These are phyloP conservation scores for Stachybotrys chartarum DNA, from an alignment of 2,329 filamentous ascomycete genomes.

Conservation along the genomic window DNA sequence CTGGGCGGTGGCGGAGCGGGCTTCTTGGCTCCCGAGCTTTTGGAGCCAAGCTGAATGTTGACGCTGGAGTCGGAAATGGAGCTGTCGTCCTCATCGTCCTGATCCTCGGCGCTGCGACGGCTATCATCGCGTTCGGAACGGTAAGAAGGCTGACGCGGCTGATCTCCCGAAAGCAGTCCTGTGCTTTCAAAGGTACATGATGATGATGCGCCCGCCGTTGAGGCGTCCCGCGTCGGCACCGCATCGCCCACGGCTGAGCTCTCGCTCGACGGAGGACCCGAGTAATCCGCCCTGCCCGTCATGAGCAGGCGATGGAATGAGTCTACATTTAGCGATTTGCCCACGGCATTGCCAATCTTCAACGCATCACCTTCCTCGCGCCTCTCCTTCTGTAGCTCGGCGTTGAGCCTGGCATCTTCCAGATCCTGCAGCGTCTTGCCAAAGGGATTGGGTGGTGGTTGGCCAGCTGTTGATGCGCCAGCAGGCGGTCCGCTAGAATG, in stretches of 20 bases:
- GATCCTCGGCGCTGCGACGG: neutral
- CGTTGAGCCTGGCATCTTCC: conserved; percentile 28
- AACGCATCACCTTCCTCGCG: conserved; percentile 22
- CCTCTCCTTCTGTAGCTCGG: conserved; percentile 20
- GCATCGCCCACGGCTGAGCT: neutral
- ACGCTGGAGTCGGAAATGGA: conserved; percentile 19
- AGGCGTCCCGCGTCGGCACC: neutral
- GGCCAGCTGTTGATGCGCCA: neutral
- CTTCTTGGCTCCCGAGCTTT: conserved; percentile 40
- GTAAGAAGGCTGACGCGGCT: neutral
- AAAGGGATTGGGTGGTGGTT: conserved; percentile 35
- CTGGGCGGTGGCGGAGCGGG: conserved; percentile 65
- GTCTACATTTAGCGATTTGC: conserved; percentile 61
- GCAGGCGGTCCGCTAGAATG: neutral
- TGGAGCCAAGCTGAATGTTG: conserved; percentile 15
- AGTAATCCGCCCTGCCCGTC: conserved; percentile 54
- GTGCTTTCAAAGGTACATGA: neutral
- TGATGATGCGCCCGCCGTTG: neutral
- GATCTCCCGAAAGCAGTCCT: neutral
- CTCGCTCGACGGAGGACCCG: neutral
- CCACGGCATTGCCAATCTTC: conserved; percentile 24
- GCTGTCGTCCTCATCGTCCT: conserved; percentile 11
- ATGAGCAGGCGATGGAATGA: conserved; percentile 70
- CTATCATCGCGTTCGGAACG: neutral
- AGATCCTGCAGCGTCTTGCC: conserved; percentile 47